Percentiles rank a stretch among this genome's conserved stretches.
Conservation (phyloP, 495 filamentous ascomycete species). For the Hyaloscypha finlandica region DNA sequence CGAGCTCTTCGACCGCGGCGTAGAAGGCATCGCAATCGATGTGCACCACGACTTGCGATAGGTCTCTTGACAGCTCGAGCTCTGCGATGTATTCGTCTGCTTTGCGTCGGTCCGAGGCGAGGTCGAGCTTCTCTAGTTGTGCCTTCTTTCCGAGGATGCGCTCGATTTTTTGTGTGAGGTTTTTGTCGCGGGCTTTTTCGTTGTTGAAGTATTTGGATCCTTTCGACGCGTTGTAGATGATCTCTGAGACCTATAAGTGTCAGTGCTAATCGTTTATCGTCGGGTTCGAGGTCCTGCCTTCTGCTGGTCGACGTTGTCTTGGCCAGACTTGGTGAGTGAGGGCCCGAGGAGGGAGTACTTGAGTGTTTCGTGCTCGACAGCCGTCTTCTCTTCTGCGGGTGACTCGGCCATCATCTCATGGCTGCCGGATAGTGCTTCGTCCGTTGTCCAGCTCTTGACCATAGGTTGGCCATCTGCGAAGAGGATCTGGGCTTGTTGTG, state of each 20-base stretch:
- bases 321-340: slow-evolving; percentile 90
- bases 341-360: slow-evolving; percentile 81
- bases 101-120: slow-evolving; percentile 67
- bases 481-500: not conserved
- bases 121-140: slow-evolving; percentile 73
- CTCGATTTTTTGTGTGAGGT: slow-evolving; percentile 84
- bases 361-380: slow-evolving; percentile 42
- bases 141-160: slow-evolving; percentile 75
- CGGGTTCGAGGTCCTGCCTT: slow-evolving; percentile 46
- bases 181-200: slow-evolving; percentile 79
- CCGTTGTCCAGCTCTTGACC: not conserved
- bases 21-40: slow-evolving; percentile 99
- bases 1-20: slow-evolving; percentile 90
- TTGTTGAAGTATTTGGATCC: slow-evolving; percentile 97
- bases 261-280: slow-evolving; percentile 1
- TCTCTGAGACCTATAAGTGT: slow-evolving; percentile 72
- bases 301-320: slow-evolving; percentile 89
- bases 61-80: slow-evolving; percentile 75
- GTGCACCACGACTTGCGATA: slow-evolving; percentile 84
- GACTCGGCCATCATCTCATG: slow-evolving; percentile 20
- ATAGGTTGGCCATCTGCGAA: not conserved
- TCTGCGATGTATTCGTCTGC: slow-evolving; percentile 83
- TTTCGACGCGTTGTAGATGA: slow-evolving; percentile 96
- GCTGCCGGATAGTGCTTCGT: not conserved
- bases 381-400: slow-evolving; percentile 10